phyloP scores from a whole-genome alignment of 2,329 filamentous ascomycete species.

The Proliferodiscus dingleyae region DNA sequence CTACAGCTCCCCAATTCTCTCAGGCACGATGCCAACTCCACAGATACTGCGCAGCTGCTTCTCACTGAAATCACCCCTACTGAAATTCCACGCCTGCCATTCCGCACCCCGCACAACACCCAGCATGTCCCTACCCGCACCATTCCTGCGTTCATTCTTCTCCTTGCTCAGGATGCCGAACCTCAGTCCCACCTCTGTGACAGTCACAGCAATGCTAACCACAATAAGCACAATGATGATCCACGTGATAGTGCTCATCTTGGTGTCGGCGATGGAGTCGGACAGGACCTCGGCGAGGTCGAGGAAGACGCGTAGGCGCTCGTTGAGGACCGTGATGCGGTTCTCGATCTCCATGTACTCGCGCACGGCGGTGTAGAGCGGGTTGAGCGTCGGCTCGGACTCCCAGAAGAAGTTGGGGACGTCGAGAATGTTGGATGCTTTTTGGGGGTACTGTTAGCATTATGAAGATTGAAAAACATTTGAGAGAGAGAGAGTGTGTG shows the following conservation, averaged over 20 bases:
- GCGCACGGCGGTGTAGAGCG: slow-evolving; percentile 87
- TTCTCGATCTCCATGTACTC: slow-evolving; percentile 98
- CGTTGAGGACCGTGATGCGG: slow-evolving; percentile 93
- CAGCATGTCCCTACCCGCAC: not conserved
- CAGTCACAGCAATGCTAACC: slow-evolving; percentile 85
- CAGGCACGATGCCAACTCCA: slow-evolving; percentile 23
- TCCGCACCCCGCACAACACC: not conserved
- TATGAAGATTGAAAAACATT: too few relatives aligned
- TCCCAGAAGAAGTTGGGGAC: slow-evolving; percentile 99
- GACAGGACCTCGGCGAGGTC: slow-evolving; percentile 93
- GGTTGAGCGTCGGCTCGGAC: slow-evolving; percentile 88
- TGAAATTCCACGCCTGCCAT: slow-evolving; percentile 21
- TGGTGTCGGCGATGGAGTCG: slow-evolving; percentile 86
- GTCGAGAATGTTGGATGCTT: slow-evolving; percentile 94
- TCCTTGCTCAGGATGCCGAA: slow-evolving; percentile 64
- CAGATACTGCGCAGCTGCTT: slow-evolving; percentile 29
- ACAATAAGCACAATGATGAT: slow-evolving; percentile 94
- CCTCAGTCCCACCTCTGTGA: slow-evolving; percentile 79
- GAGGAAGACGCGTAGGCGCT: slow-evolving; percentile 92
- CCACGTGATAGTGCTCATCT: slow-evolving; percentile 96
- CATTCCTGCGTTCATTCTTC: slow-evolving; percentile 11
- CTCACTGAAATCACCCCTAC: slow-evolving; percentile 24
- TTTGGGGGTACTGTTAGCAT: too few relatives aligned
- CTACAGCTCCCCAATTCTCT: slow-evolving; percentile 21
- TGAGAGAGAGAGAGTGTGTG: too few relatives aligned